phyloP scores from a whole-genome alignment of 2,329 filamentous ascomycete genomes.

The Phyllosticta capitalensis region DNA sequence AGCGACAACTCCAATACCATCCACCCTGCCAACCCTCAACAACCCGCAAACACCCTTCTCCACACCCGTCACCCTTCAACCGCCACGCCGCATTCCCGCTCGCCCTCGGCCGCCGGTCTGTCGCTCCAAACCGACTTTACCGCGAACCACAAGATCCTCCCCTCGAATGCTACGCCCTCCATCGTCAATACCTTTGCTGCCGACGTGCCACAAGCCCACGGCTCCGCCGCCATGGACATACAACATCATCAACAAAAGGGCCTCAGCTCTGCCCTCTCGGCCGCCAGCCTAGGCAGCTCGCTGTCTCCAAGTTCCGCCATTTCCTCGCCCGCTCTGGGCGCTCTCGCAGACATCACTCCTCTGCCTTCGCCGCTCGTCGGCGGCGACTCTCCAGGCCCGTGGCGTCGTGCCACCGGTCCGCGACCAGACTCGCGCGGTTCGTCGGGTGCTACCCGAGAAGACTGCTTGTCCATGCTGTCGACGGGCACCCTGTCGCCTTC shows the following conservation, averaged over 20 bases:
- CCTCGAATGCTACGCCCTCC: constrained; percentile 5
- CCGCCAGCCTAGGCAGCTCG: constrained; percentile 34
- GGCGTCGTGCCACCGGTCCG: constrained; percentile 27
- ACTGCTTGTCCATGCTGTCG: constrained; percentile 22
- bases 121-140: constrained; percentile 21
- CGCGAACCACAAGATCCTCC: constrained; percentile 9
- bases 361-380: constrained; percentile 40
- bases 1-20: too few species aligned
- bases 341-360: constrained; percentile 42
- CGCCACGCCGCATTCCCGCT: constrained; percentile 23
- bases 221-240: constrained; percentile 30
- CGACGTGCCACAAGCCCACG: constrained; percentile 18
- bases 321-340: constrained; percentile 39
- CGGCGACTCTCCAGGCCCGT: constrained; percentile 33
- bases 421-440: constrained; percentile 27
- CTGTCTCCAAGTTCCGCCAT: constrained; percentile 37
- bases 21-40: not conserved
- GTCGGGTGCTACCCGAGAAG: constrained; percentile 18
- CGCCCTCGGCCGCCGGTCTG: constrained; percentile 22
- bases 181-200: constrained; percentile 11
- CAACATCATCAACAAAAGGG: constrained; percentile 14
- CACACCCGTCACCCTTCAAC: constrained; percentile 17
- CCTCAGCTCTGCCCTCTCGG: constrained; percentile 33
- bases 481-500: constrained; percentile 27
- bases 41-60: not conserved